Evolutionary conservation across 2,329 filamentous ascomycete species (phyloP).

Genomic region (Chaetomium sp.): DNA sequence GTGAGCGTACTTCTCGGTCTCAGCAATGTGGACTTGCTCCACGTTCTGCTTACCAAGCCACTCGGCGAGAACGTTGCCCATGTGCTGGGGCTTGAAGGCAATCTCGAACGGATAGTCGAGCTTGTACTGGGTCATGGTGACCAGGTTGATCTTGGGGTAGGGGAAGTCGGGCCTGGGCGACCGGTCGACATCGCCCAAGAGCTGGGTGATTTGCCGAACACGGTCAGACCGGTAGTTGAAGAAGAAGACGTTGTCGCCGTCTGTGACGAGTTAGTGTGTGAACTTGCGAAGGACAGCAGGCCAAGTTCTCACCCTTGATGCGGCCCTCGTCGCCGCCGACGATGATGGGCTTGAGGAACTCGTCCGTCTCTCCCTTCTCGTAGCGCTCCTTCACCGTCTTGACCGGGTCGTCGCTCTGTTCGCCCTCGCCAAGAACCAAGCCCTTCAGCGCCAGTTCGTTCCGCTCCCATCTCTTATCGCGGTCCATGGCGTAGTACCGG

Average conservation of each 20-base stretch:
- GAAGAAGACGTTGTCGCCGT: constrained; percentile 95
- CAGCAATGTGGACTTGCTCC: constrained; percentile 93
- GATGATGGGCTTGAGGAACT: constrained; percentile 98
- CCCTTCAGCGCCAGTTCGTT: constrained; percentile 89
- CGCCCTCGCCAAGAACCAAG: constrained; percentile 81
- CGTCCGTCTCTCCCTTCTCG: constrained; percentile 84
- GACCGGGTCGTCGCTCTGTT: constrained; percentile 80
- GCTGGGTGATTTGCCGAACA: constrained; percentile 92
- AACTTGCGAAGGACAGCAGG: not conserved
- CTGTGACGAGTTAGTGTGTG: constrained; percentile 47
- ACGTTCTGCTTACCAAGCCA: constrained; percentile 88
- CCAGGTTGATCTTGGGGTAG: constrained; percentile 88
- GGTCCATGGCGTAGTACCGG: constrained; percentile 98
- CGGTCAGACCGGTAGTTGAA: constrained; percentile 99
- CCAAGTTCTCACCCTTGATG: constrained; percentile 67
- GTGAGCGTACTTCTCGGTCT: constrained; percentile 99
- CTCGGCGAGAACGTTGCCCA: constrained; percentile 98
- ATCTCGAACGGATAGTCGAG: constrained; percentile 87
- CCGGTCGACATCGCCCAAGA: constrained; percentile 88
- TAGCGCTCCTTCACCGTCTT: constrained; percentile 87
- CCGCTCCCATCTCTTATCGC: constrained; percentile 98
- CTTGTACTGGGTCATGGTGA: constrained; percentile 99
- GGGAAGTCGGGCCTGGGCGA: constrained; percentile 88
- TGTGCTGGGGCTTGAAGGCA: constrained; percentile 90
- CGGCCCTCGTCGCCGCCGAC: constrained; percentile 83